Evolutionary conservation across 345 rosid genomes (phyloP).

Genomic region (Citrus glauca): DNA sequence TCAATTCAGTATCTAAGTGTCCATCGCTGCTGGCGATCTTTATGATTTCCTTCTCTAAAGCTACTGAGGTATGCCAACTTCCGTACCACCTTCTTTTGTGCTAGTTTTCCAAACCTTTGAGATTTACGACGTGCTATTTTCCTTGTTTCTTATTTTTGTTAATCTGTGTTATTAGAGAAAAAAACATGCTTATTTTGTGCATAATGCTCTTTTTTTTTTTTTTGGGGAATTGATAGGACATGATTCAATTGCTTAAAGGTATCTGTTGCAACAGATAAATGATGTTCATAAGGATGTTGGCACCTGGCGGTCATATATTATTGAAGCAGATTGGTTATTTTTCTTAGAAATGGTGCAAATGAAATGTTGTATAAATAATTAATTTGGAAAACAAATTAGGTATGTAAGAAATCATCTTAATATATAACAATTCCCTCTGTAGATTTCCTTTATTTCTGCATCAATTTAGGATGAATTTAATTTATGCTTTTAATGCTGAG

Average conservation of each 20-base stretch:
- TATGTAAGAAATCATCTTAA: not conserved
- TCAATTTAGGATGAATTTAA: not conserved
- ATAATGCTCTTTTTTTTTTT: not conserved
- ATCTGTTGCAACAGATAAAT: not conserved
- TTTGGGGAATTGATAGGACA: not conserved
- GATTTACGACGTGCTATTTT: no score
- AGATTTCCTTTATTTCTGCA: not conserved
- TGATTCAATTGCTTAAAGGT: not conserved
- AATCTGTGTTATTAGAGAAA: not conserved
- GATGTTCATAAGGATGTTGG: not conserved
- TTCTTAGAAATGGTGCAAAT: not conserved
- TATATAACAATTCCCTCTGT: not conserved
- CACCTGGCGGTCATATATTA: not conserved
- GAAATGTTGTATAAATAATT: not conserved
- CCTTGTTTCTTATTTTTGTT: not conserved
- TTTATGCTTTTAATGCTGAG: not conserved
- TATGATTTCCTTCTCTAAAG: not conserved
- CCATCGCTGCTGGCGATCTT: not conserved
- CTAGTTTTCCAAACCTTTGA: not conserved
- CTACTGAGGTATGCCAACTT: not conserved
- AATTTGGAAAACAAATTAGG: not conserved
- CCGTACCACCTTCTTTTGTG: not conserved
- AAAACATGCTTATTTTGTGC: not conserved
- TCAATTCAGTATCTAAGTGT: conserved; percentile 25
- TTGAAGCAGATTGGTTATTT: not conserved